Evolutionary conservation across 257 asterid genomes (phyloP).

Genomic region (Phtheirospermum japonicum): DNA sequence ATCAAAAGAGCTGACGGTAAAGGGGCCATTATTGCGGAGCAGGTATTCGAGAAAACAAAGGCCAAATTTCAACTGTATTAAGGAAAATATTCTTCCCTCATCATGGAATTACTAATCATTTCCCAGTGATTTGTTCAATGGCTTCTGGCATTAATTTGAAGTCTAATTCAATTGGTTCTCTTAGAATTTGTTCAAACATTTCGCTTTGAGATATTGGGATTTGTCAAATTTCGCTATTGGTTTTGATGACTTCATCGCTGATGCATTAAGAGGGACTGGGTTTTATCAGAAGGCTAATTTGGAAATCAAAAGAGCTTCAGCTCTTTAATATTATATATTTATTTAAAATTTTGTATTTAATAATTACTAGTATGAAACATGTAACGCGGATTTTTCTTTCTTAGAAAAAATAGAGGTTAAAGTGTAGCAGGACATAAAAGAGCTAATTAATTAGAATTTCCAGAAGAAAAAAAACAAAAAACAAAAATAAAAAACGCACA

Average conservation of each 20-base stretch:
- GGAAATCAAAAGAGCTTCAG: constrained; percentile 81
- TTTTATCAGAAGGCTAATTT: constrained; percentile 80
- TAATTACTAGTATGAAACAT: too few species aligned
- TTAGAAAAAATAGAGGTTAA: too few species aligned
- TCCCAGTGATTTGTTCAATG: constrained; percentile 4
- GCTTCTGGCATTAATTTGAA: constrained; percentile 11
- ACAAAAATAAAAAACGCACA: too few species aligned
- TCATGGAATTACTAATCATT: constrained; percentile 17
- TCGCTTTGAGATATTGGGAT: too few species aligned
- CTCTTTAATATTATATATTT: too few species aligned
- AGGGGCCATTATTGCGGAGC: constrained; percentile 74
- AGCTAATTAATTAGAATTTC: too few species aligned
- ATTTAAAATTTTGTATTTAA: too few species aligned
- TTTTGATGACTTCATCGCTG: constrained; percentile 94
- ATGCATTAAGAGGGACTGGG: constrained; percentile 93
- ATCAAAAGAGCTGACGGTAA: constrained; percentile 86
- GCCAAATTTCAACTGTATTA: constrained; percentile 71
- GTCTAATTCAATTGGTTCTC: constrained; percentile 13
- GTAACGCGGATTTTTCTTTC: too few species aligned
- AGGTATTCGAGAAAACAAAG: constrained; percentile 94
- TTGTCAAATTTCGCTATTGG: constrained; percentile 97
- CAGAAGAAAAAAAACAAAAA: too few species aligned
- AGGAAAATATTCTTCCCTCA: constrained; percentile 26
- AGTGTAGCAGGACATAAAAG: too few species aligned
- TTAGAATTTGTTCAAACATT: too few species aligned